These are phyloP conservation scores for Myxozyma lipomycoides DNA, from an alignment of 805 yeast species.

Conservation along the genomic window DNA sequence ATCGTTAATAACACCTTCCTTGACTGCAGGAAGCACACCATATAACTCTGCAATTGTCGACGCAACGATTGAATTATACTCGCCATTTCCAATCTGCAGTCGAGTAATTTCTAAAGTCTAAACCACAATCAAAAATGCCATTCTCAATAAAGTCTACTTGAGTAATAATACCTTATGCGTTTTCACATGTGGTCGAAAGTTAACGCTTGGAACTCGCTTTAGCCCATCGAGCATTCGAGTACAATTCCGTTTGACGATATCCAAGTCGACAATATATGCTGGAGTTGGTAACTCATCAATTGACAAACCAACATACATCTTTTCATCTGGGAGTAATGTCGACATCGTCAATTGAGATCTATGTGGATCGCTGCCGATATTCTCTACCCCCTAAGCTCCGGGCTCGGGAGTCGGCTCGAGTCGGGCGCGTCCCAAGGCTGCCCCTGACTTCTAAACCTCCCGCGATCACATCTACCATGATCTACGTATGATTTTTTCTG, in stretches of 20 bases:
- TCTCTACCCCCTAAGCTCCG: too few species aligned
- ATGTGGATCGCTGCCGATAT: too few species aligned
- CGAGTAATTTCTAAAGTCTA: conserved; percentile 55
- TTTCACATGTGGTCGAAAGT: conserved; percentile 69
- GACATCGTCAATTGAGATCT: not conserved
- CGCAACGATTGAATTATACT: conserved; percentile 54
- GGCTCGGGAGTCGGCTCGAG: too few species aligned
- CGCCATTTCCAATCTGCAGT: conserved; percentile 41
- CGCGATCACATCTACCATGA: too few species aligned
- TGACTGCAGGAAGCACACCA: conserved; percentile 43
- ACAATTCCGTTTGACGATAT: conserved; percentile 45
- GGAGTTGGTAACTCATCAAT: conserved; percentile 57
- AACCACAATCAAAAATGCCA: conserved; percentile 37
- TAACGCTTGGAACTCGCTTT: conserved; percentile 36
- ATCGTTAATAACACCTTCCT: conserved; percentile 45
- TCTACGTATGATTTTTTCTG: too few species aligned
- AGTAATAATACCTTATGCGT: conserved; percentile 55
- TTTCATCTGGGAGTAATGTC: not conserved
- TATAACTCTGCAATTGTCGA: conserved; percentile 69
- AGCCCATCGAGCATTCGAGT: conserved; percentile 49
- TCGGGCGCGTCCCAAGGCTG: too few species aligned
- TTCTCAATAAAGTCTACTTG: not conserved
- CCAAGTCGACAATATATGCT: conserved; percentile 48
- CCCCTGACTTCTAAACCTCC: too few species aligned
- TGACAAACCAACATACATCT: conserved; percentile 39